Conservation (phyloP, 2,329 filamentous ascomycete species). For the Monosporascus sp. region DNA sequence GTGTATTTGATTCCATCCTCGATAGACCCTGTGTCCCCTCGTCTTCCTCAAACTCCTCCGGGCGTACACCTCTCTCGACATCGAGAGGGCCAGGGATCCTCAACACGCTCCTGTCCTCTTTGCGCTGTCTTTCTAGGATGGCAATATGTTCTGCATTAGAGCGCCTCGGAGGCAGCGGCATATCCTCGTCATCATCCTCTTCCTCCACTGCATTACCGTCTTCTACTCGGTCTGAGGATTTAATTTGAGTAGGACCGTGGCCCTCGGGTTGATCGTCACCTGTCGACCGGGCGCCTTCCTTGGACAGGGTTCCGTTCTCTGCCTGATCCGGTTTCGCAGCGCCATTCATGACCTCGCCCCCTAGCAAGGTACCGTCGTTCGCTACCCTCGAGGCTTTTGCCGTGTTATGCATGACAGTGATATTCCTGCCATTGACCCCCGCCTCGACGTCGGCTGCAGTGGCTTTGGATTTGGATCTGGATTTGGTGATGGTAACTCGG, state of each 20-base stretch:
- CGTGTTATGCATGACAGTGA: constrained; percentile 59
- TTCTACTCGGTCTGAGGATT: constrained; percentile 63
- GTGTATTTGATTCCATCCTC: neutral
- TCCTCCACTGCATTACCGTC: constrained; percentile 46
- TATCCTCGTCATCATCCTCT: constrained; percentile 40
- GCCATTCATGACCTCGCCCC: constrained; percentile 31
- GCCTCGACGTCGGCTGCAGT: constrained; percentile 48
- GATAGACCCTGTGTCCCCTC: constrained; percentile 12
- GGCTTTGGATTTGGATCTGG: constrained; percentile 46
- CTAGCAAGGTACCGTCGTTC: constrained; percentile 54
- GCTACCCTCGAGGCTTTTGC: constrained; percentile 51
- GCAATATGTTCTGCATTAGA: constrained; percentile 77
- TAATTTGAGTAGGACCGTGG: constrained; percentile 45
- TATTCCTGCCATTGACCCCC: constrained; percentile 61
- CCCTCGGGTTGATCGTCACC: constrained; percentile 6
- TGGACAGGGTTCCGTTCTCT: constrained; percentile 8
- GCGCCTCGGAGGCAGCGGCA: constrained; percentile 46
- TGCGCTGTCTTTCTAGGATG: constrained; percentile 79
- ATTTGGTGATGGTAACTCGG: constrained; percentile 58
- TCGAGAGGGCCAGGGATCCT: constrained; percentile 90
- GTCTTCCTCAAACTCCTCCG: constrained; percentile 43
- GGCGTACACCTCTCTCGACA: constrained; percentile 74
- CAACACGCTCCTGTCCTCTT: constrained; percentile 65
- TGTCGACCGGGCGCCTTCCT: constrained; percentile 12
- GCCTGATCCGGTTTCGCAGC: constrained; percentile 16